A percentile compares a stretch with the other conserved stretches of the same genome.
phyloP scores from a whole-genome alignment of 208 protist genomes.

The Sergeia podlipaevii region DNA sequence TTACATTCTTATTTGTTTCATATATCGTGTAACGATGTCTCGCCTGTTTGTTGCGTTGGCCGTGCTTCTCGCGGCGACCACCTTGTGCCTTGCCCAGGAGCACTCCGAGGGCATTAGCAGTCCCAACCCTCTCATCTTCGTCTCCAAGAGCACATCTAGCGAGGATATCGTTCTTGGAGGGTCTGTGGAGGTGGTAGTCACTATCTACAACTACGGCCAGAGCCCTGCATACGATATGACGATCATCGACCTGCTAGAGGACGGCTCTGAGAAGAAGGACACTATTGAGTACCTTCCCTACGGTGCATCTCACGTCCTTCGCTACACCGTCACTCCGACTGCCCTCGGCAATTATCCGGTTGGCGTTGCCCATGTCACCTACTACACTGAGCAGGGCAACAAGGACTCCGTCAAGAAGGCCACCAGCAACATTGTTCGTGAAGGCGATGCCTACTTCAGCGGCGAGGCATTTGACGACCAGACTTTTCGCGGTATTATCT shows the following conservation, averaged over 20 bases:
- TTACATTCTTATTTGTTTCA: too few relatives aligned
- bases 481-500: constrained; percentile 76
- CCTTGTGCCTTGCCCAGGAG: constrained; percentile 4
- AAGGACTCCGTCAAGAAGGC: constrained; percentile 31
- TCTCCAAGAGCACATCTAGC: constrained; percentile 69
- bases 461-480: constrained; percentile 75
- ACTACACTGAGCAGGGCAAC: constrained; percentile 67
- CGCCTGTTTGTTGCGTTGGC: constrained; percentile 5
- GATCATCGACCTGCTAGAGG: constrained; percentile 55
- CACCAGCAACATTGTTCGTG: constrained; percentile 82
- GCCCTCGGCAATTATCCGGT: constrained; percentile 69
- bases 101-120: constrained; percentile 11
- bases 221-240: constrained; percentile 71
- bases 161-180: constrained; percentile 72
- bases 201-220: constrained; percentile 76
- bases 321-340: constrained; percentile 68
- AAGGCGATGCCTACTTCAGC: constrained; percentile 68
- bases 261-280: constrained; percentile 41
- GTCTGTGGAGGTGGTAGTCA: constrained; percentile 70
- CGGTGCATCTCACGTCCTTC: constrained; percentile 52
- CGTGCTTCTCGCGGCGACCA: constrained; percentile 8
- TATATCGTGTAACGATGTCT: constrained; percentile 4
- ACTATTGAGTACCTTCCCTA: constrained; percentile 49
- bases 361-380: constrained; percentile 61
- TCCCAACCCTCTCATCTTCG: constrained; percentile 62